A percentile compares a stretch with the other conserved stretches of the same genome.
These are phyloP conservation scores for Cymbidium sinense DNA, from an alignment of 106 monocot species.

Conservation along the genomic window DNA sequence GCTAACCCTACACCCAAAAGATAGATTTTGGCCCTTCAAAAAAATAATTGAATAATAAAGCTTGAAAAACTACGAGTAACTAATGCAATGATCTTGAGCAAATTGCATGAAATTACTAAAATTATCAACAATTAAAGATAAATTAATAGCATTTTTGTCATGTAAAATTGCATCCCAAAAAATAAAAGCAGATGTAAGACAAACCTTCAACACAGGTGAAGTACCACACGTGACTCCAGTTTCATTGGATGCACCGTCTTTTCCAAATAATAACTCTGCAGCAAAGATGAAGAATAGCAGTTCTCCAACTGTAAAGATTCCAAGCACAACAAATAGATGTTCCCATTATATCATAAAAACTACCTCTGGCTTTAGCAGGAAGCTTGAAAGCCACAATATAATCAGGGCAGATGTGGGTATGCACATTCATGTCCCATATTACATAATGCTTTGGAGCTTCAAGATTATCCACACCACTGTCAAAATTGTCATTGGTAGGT, in stretches of 20 bases:
- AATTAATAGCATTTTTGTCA: neutral
- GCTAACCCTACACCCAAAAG: neutral
- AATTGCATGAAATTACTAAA: neutral
- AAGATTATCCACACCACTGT: slow-evolving; percentile 66
- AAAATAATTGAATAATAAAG: neutral
- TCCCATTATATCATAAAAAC: neutral
- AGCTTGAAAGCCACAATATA: slow-evolving; percentile 52
- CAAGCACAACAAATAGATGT: neutral
- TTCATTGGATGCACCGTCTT: slow-evolving; percentile 40
- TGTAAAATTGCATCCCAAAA: neutral
- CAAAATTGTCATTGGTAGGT: slow-evolving; percentile 48
- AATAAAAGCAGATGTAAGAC: neutral
- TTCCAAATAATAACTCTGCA: slow-evolving; percentile 52
- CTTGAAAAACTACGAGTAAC: neutral
- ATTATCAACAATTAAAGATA: neutral
- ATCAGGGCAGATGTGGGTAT: slow-evolving; percentile 61
- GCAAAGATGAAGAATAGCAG: neutral
- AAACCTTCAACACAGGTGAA: neutral
- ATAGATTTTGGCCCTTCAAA: neutral
- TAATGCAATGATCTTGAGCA: neutral
- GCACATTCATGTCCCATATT: slow-evolving; percentile 51
- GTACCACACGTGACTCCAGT: slow-evolving; percentile 25
- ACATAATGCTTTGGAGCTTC: slow-evolving; percentile 61
- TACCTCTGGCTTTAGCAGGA: slow-evolving; percentile 55
- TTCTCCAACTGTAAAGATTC: neutral